Evolutionary conservation across 148 eudicot species (phyloP).

Genomic region (Rhododendron mucronatum): DNA sequence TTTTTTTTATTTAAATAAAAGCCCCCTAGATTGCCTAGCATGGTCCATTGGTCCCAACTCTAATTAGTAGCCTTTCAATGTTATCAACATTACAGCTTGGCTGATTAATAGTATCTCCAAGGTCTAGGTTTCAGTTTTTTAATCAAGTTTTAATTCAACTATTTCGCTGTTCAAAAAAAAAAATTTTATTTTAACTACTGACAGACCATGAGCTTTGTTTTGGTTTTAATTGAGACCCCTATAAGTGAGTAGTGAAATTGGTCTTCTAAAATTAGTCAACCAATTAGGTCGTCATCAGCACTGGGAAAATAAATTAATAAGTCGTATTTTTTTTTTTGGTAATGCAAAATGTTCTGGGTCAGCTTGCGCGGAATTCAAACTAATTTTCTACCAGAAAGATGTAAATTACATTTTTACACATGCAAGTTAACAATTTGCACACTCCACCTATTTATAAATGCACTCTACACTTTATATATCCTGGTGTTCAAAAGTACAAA

Average conservation of each 20-base stretch:
- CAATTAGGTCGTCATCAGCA: neutral
- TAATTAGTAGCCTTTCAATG: neutral
- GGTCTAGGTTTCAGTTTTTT: neutral
- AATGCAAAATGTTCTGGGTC: too few species aligned
- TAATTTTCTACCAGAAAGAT: too few species aligned
- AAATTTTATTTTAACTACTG: neutral
- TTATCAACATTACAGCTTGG: neutral
- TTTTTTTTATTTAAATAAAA: neutral
- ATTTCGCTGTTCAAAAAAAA: too few species aligned
- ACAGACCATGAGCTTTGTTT: too few species aligned
- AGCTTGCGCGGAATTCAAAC: too few species aligned
- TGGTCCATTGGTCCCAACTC: neutral
- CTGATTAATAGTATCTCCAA: neutral
- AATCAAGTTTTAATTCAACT: too few species aligned
- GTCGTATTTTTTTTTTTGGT: too few species aligned
- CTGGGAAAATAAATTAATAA: neutral
- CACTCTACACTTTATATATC: neutral
- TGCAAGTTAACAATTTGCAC: neutral
- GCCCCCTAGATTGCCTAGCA: neutral
- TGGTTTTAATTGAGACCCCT: too few species aligned
- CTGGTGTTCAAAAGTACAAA: neutral
- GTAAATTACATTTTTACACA: neutral
- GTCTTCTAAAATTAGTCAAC: too few species aligned
- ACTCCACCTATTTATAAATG: neutral
- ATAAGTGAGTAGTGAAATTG: too few species aligned